Evolutionary conservation across 257 asterid species (phyloP), one percentile per base, ranked within the genome.

Genomic region (Solanum pinnatisectum): DNA sequence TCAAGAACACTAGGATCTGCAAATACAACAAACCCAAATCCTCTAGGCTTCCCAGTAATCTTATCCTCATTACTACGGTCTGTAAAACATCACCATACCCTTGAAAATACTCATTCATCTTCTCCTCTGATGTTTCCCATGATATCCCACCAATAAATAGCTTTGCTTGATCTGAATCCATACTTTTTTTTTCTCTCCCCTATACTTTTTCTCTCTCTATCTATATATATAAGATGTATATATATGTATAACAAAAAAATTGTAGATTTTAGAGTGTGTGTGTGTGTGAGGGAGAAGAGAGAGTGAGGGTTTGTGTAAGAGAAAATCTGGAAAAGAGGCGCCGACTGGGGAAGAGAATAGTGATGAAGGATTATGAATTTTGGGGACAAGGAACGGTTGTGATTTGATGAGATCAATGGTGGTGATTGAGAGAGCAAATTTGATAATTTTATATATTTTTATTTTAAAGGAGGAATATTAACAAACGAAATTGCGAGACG

Each of bases 141-240:
- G 98, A 95, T 74, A 96, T 94, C 88, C 98, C 98, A n/a, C 98
- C 98, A 32, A 96, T 93, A 86, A 96, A 96, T 0, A 96, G 94
- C 93, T 96, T 96, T 18, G 96, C 98, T 82, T 95, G 98, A 94
- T 96, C 98, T 63, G 98, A 95, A 93, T 96, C 98, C 98, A 96
- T 33, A 25, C 14, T 10, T n/a, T 46, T 68, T 49, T 56, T 20
- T 8, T 56, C 65, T 56, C 65, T 56, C 65, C 10, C 65, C 71
- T 23, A 12, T 27, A 25, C 36, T 67, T 27, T 67, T 13, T 27
- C 74, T 32, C 78, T 27, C 16, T 71, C 49, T 39, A 1, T 20
- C 18, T 20, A 7, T 71, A 8, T 71, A 32, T 32, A 15, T 32
- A 8, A 14, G 36, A 15, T 70, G 39, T 70, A 15, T 71, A 32